Base-by-base conservation (phyloP, 805 yeast species). In the Saccharomycopsis capsularis region DNA sequence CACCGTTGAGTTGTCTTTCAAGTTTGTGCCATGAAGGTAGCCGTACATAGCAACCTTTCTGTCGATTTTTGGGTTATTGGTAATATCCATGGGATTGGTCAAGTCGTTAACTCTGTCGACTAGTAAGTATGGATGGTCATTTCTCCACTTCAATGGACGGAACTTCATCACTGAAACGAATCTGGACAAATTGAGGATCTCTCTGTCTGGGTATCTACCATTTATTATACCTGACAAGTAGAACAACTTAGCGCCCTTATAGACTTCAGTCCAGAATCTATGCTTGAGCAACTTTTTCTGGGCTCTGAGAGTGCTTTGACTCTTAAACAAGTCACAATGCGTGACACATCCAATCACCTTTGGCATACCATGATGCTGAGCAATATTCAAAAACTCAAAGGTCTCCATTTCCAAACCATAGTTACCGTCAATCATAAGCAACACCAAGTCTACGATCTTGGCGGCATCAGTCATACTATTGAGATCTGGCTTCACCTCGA, bases 391-490 rank as follows among this genome's bases (percentile, higher is more conserved):
- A 61, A 93, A 93, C 67, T 93, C 99, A 98, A 93, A 95, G 6
- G 99, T 93, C 67, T 93, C 99, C 99, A 93, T 93, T 70, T 93
- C 99, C 52, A 93, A 80, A 5, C 99, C 99, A 63, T 88, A 93
- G 64, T 93, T 93, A 51, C 99, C 98, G 69, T 93, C 99, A 52
- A 93, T 80, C 75, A 93, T 68, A 53, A 93, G 64, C 43, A 93
- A 71, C 7, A 95, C 95, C 54, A 93, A 72, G 66, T 93, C 99
- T 0, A 98, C 96, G 50, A 90, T 81, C 61, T 93, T 93, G 24
- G 98, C 96, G 35, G 93, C 79, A 68, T 93, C 99, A 39, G 90
- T 80, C 98, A 95, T 93, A 5, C 96, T 82, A 64, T 88, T 90
- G 62, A 93, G 68, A 64, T 93, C 99, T 59, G 90, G 91, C 11